Conservation (phyloP, 2,329 filamentous ascomycete species). For the Hypoxylon sp. region DNA sequence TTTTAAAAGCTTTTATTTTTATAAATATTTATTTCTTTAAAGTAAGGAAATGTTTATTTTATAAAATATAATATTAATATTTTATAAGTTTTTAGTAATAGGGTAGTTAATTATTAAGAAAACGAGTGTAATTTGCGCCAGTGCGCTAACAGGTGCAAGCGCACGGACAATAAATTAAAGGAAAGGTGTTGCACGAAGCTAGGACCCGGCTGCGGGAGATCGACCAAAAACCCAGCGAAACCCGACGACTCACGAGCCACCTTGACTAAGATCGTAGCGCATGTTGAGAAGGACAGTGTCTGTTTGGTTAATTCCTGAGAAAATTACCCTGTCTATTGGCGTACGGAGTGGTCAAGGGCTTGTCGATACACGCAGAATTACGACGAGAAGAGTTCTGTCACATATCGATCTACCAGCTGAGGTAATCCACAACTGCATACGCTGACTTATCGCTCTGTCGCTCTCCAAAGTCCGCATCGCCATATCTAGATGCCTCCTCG, state of each 20-base stretch:
- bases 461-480: not conserved
- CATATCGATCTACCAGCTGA: not conserved
- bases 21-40: too few relatives aligned
- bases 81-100: too few relatives aligned
- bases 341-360: not conserved
- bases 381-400: not conserved
- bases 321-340: not conserved
- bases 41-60: too few relatives aligned
- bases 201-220: constrained; percentile 4
- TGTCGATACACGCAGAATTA: not conserved
- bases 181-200: too few relatives aligned
- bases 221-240: not conserved
- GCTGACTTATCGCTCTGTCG: not conserved
- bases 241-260: constrained; percentile 2
- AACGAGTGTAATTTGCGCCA: too few relatives aligned
- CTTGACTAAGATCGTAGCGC: not conserved
- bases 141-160: too few relatives aligned
- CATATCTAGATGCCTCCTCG: constrained; percentile 3
- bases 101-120: too few relatives aligned
- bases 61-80: too few relatives aligned
- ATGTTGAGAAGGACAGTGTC: not conserved
- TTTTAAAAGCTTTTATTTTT: too few relatives aligned
- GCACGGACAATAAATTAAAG: too few relatives aligned
- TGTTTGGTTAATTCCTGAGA: not conserved
- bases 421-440: constrained; percentile 8